Conservation (phyloP, 2,329 filamentous ascomycete species). For the Diplodia corticola region DNA sequence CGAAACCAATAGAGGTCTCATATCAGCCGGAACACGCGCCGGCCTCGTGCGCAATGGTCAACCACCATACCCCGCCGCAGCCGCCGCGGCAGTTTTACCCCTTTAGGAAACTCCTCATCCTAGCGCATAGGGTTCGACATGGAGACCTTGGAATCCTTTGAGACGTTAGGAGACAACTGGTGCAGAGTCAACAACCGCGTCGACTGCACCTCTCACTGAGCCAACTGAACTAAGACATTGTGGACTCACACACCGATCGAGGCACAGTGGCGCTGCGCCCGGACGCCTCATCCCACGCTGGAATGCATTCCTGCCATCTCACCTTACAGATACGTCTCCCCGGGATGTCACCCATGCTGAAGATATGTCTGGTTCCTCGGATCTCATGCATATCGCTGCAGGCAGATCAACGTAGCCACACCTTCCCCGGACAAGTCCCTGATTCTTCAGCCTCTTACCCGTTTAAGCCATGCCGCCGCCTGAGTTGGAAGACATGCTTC, state of each 20-base stretch:
- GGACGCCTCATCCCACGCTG: slow-evolving; percentile 4
- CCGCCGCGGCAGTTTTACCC: neutral
- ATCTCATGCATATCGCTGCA: neutral
- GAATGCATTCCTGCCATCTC: neutral
- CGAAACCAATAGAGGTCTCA: neutral
- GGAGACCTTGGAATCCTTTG: neutral
- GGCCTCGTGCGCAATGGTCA: neutral
- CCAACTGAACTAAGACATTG: neutral
- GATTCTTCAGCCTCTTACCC: neutral
- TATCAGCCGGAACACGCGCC: neutral
- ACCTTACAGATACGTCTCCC: neutral
- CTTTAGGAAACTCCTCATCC: neutral
- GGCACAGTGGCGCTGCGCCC: neutral
- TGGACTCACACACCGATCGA: neutral
- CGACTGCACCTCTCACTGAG: neutral
- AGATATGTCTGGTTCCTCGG: neutral
- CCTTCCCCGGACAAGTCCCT: neutral
- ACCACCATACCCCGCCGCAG: neutral
- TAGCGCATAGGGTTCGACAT: neutral
- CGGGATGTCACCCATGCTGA: neutral
- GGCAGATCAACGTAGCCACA: neutral
- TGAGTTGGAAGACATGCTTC: neutral
- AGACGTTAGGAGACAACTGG: neutral
- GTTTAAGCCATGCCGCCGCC: neutral
- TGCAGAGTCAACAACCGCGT: neutral